A percentile compares a stretch with the other conserved stretches of the same genome.
These are phyloP conservation scores for Ananas comosus DNA, from an alignment of 176 grass and related monocot genomes.

Conservation along the genomic window DNA sequence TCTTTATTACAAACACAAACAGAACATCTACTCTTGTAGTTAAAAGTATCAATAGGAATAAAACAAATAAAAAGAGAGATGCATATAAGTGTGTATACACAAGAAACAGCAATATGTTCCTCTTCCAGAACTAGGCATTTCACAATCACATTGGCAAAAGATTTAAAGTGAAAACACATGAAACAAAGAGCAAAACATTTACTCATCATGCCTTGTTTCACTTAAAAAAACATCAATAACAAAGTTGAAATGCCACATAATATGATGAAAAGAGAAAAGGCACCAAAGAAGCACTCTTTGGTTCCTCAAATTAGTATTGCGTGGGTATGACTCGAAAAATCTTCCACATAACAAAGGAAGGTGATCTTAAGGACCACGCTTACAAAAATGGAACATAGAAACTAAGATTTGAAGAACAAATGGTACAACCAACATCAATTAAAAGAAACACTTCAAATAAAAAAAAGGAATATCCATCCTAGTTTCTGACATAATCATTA, in stretches of 20 bases:
- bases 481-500: background rate
- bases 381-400: background rate
- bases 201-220: background rate
- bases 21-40: too few relatives aligned
- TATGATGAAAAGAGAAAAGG: constrained; percentile 3
- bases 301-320: background rate
- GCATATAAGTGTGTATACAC: too few relatives aligned
- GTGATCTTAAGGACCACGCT: constrained; percentile 24
- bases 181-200: background rate
- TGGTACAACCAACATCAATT: background rate
- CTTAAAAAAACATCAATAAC: background rate
- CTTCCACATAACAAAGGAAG: constrained; percentile 19
- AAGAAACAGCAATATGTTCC: background rate
- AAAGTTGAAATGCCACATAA: background rate
- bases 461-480: background rate
- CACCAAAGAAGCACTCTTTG: constrained; percentile 14
- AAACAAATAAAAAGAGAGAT: too few relatives aligned
- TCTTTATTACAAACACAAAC: too few relatives aligned
- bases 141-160: background rate
- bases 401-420: background rate
- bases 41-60: too few relatives aligned
- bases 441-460: background rate
- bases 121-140: constrained; percentile 5
- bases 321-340: constrained; percentile 17
- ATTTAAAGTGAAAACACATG: background rate